Percentiles rank a stretch among this genome's conserved stretches.
These are phyloP conservation scores for Peronospora belbahrii DNA, from an alignment of 352 stramenopile species.

Conservation along the genomic window DNA sequence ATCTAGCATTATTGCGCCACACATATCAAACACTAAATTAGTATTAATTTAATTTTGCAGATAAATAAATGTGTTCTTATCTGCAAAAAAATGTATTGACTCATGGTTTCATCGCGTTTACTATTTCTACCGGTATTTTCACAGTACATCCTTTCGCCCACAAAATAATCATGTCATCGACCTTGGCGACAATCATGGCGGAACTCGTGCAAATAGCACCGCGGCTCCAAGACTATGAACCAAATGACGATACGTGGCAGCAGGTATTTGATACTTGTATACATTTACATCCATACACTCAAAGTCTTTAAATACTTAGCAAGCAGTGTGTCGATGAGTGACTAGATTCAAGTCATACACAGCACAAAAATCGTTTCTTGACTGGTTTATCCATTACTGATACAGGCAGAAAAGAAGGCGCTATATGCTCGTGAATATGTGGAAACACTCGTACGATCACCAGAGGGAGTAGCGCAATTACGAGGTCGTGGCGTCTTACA, in stretches of 20 bases:
- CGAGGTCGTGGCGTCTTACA: constrained; percentile 40
- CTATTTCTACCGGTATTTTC: neutral
- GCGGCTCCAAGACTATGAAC: constrained; percentile 54
- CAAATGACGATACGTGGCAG: constrained; percentile 43
- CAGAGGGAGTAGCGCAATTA: constrained; percentile 53
- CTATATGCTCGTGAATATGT: constrained; percentile 45
- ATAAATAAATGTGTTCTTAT: too few relatives aligned
- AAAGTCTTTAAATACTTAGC: neutral
- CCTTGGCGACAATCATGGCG: constrained; percentile 30
- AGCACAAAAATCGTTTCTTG: neutral
- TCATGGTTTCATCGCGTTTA: too few relatives aligned
- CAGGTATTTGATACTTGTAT: constrained; percentile 26
- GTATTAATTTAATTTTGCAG: too few relatives aligned
- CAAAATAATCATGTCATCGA: constrained; percentile 12
- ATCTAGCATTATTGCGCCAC: too few relatives aligned
- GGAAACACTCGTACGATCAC: constrained; percentile 37
- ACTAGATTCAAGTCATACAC: neutral
- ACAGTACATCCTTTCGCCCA: neutral
- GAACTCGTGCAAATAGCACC: constrained; percentile 51
- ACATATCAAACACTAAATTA: too few relatives aligned
- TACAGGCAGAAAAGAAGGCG: constrained; percentile 44
- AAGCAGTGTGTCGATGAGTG: neutral
- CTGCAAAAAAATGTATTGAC: too few relatives aligned
- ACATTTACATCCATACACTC: neutral
- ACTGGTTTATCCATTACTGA: neutral